Conservation (phyloP, 371 early-diverging fungal species). For the Mortierella sp. region DNA sequence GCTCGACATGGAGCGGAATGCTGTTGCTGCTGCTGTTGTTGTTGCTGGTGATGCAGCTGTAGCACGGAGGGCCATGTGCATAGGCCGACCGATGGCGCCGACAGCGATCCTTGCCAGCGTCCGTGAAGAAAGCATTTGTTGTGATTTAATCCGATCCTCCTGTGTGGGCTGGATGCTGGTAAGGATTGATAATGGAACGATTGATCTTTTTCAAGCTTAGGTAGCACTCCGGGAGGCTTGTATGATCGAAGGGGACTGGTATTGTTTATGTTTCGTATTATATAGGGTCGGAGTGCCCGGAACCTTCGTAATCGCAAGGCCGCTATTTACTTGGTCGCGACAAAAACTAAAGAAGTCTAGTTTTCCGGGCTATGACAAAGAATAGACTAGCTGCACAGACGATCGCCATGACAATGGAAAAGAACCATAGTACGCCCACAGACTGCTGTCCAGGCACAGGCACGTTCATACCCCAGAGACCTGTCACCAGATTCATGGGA, state of each 20-base stretch:
- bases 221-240: not conserved
- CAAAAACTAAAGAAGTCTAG: conserved; percentile 29
- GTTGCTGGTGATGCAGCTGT: not conserved
- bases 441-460: conserved; percentile 81
- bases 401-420: conserved; percentile 75
- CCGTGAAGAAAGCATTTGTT: conserved; percentile 41
- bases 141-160: too few relatives aligned
- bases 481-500: conserved; percentile 92
- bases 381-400: conserved; percentile 38
- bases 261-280: not conserved
- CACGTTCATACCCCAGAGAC: conserved; percentile 88
- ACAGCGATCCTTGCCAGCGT: conserved; percentile 26
- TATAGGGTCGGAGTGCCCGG: not conserved
- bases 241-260: not conserved
- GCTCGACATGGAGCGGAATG: conserved; percentile 31
- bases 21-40: conserved; percentile 1
- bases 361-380: conserved; percentile 39
- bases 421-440: conserved; percentile 79
- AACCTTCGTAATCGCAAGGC: too few relatives aligned
- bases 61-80: conserved; percentile 18
- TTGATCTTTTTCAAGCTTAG: not conserved
- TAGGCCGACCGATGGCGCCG: conserved; percentile 27
- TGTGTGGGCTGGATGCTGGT: conserved; percentile 1
- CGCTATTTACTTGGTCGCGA: too few relatives aligned
- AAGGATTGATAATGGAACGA: too few relatives aligned